Evolutionary conservation across 1,284 basidiomycete genomes (phyloP).

Genomic region (Vanrija sp.): DNA sequence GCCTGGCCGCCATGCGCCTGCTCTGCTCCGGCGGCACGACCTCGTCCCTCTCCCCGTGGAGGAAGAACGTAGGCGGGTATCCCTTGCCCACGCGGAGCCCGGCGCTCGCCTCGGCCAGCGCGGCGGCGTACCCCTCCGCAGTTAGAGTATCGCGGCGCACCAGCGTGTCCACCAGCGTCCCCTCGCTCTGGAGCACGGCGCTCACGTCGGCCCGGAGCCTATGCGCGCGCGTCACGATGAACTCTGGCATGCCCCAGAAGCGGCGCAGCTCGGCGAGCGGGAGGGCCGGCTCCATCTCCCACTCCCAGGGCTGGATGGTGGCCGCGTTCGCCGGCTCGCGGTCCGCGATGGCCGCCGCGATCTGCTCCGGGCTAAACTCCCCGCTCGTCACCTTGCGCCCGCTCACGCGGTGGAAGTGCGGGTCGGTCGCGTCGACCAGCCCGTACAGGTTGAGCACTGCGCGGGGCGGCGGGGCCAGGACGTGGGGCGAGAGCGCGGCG

Average conservation of each 20-base stretch:
- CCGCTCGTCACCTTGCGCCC: neutral
- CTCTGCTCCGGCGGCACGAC: constrained; percentile 22
- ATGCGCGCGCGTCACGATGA: constrained; percentile 11
- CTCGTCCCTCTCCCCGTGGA: constrained; percentile 25
- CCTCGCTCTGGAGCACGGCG: constrained; percentile 4
- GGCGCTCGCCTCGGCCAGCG: no score
- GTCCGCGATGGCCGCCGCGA: neutral
- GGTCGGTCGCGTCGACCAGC: constrained; percentile 17
- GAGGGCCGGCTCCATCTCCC: constrained; percentile 15
- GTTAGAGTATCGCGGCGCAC: constrained; percentile 5
- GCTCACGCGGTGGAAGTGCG: neutral
- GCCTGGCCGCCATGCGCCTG: constrained; percentile 14
- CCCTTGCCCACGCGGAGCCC: neutral
- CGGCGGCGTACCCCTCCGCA: neutral
- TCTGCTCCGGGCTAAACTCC: neutral
- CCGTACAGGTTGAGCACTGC: constrained; percentile 20
- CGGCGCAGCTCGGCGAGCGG: constrained; percentile 6
- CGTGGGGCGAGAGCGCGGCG: constrained; percentile 9
- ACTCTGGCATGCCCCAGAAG: constrained; percentile 13
- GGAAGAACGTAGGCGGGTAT: constrained; percentile 23
- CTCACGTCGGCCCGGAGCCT: constrained; percentile 17
- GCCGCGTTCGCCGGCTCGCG: constrained; percentile 15
- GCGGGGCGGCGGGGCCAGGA: constrained; percentile 14
- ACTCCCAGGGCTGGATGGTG: constrained; percentile 9
- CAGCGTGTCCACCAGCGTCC: constrained; percentile 2